phyloP scores from a whole-genome alignment of 2,329 filamentous ascomycete genomes.

The Neurospora crassa region DNA sequence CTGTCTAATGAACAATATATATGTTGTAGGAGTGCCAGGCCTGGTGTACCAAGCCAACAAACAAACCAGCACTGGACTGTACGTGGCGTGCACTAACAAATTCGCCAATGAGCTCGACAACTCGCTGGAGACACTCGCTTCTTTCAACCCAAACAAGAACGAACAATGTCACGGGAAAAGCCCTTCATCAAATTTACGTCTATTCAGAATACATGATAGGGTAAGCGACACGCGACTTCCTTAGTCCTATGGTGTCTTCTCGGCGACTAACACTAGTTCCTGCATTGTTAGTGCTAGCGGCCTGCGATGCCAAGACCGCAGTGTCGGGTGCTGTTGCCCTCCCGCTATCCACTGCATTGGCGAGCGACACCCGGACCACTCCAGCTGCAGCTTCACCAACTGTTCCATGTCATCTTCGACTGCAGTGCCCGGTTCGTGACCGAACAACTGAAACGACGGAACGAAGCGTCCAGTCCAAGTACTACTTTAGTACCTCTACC shows the following conservation, averaged over 20 bases:
- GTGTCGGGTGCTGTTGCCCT: background rate
- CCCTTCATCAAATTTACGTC: too few species aligned
- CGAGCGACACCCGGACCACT: background rate
- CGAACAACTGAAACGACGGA: too few species aligned
- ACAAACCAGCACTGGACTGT: too few species aligned
- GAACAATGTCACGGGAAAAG: too few species aligned
- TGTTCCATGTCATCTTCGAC: too few species aligned
- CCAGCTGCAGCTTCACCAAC: too few species aligned
- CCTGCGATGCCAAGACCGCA: background rate
- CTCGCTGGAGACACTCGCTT: background rate
- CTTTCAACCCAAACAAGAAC: background rate
- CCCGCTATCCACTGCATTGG: background rate
- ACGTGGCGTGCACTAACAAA: background rate
- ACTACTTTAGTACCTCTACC: too few species aligned
- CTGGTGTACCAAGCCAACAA: too few species aligned
- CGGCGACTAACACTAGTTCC: background rate
- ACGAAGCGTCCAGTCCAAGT: background rate
- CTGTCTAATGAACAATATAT: too few species aligned
- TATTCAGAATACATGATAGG: too few species aligned
- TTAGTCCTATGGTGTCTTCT: accelerated
- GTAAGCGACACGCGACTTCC: background rate
- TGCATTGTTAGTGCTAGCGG: background rate
- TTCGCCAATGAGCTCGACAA: background rate
- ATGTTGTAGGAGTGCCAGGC: too few species aligned
- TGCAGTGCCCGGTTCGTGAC: too few species aligned